Base-by-base conservation (phyloP, 2,329 filamentous ascomycete species). In the Penicillium brevicompactum region DNA sequence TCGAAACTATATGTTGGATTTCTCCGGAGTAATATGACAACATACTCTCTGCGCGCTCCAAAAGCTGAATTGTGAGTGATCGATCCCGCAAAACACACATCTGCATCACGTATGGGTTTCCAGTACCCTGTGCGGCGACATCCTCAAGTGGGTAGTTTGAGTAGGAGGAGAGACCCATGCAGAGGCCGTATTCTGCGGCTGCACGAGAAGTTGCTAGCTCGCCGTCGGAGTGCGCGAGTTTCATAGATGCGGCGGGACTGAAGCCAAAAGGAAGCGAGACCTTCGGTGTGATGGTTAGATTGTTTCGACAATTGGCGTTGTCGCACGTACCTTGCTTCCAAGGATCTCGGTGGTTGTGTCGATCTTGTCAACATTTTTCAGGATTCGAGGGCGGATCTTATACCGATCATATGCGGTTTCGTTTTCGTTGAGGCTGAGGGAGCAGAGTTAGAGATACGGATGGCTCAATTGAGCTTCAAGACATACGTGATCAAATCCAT, bases 91-190 rank as follows among this genome's bases (percentile, higher is more conserved):
- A 67, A 10, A 83, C 73, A 62, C 79, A 82, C 59, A 85, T 70
- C 64, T 86, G 83, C 67, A 85, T 80, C n/a, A 75, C 76, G 57
- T 82, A 79, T 0, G 80, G 75, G 49, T 76, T 80, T 7, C 71
- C 74, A 0, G 71, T 68, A 2, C 67, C 68, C 37, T 79, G 69
- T 0, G 69, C 65, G 2, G 72, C 67, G 0, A 84, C 80, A 8
- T 82, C 77, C 56, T 81, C 78, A 16, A 82, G 65, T 0, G 72
- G 66, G 31, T 72, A 71, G 13, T 74, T 82, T 5, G 80, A 72
- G 52, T 76, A 83, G 1, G 71, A 76, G 0, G 77, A 81, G 11
- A 83, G 67, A 1, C 73, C 80, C 80, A 82, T 82, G 55, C 70
- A 64, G 11, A 82, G 67, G 3, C 73, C 73, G 11, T 68, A 64